Evolutionary conservation across 1,139 yeast species (phyloP), one percentile per base, ranked within the genome.

Genomic region (Taphrina sp.): DNA sequence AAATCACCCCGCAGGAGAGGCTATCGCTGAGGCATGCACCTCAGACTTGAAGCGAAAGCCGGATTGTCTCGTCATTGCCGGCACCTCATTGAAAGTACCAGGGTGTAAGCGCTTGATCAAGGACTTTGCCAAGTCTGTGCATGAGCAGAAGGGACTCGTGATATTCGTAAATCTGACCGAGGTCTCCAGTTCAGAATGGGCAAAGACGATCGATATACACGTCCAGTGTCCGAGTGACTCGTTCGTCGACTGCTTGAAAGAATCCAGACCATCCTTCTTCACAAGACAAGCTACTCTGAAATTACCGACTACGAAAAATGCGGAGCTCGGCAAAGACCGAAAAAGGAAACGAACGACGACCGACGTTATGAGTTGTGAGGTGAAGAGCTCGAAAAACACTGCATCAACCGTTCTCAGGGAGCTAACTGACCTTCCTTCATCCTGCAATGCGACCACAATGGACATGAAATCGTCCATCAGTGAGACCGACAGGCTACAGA

Each of bases 181-280:
- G 74, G 35, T 70, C 74, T 31, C 72, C 70, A 55, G 72, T 74
- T 22, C 39, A 17, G 59, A 56, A 38, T 85, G 92, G 90, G 74
- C 75, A 10, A 75, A 69, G 34, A 71, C 72, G 53, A 76, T 85
- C 44, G 92, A 85, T 65, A 85, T 81, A 64, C 92, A 90, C 72
- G 76, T 90, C 4, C 71, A 80, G 56, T 73, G 83, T 52, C 96
- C 88, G 66, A 86, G 96, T 67, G 97, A 90, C 68, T 76, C 76
- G 35, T 90, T 95, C 80, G 83, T 89, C 19, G 69, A 71, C 19
- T 71, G 75, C 29, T 70, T 85, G 53, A 75, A 75, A 61, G 59
- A 59, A 20, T 77, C 79, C 41, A 69, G 80, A 5, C 89, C 90
- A 0, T 78, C 74, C 62, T 74, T 82, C 63, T 82, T 81, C 69